phyloP scores from a whole-genome alignment of 306 rosid species.

The Glycyrrhiza uralensis region DNA sequence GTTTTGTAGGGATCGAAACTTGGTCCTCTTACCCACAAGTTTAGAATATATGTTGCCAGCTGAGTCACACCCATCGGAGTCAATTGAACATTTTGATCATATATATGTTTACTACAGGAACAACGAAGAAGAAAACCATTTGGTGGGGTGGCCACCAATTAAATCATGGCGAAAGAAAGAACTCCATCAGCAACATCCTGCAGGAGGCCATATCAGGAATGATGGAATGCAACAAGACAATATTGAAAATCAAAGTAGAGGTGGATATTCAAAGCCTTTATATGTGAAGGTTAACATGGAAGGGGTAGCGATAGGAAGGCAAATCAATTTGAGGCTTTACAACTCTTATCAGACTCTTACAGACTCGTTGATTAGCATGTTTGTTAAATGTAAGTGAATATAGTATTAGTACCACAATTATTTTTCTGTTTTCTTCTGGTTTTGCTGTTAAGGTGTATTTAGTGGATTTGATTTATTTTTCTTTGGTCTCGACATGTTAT shows the following conservation, averaged over 20 bases:
- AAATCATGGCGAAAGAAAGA: slow-evolving; percentile 68
- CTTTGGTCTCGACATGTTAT: neutral
- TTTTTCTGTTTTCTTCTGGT: neutral
- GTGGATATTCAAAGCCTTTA: slow-evolving; percentile 36
- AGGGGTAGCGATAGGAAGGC: slow-evolving; percentile 65
- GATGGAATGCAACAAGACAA: slow-evolving; percentile 11
- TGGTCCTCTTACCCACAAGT: no score
- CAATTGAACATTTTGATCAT: neutral
- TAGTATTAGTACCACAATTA: neutral
- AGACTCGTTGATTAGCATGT: slow-evolving; percentile 52
- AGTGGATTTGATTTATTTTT: slow-evolving; percentile 13
- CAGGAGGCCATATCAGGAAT: slow-evolving; percentile 22
- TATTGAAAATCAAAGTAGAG: slow-evolving; percentile 33
- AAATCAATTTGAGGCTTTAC: slow-evolving; percentile 57
- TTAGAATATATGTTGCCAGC: no score
- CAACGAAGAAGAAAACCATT: slow-evolving; percentile 33
- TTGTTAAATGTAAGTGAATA: slow-evolving; percentile 44
- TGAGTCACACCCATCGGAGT: no score
- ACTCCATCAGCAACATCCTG: slow-evolving; percentile 34
- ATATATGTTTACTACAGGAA: slow-evolving; percentile 11
- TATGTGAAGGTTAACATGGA: slow-evolving; percentile 87
- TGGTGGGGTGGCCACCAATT: slow-evolving; percentile 95
- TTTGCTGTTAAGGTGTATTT: neutral
- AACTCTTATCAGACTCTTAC: slow-evolving; percentile 55
- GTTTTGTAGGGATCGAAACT: no score